These are phyloP conservation scores for Candida buenavistaensis DNA, from an alignment of 1,139 yeast species.

Conservation along the genomic window DNA sequence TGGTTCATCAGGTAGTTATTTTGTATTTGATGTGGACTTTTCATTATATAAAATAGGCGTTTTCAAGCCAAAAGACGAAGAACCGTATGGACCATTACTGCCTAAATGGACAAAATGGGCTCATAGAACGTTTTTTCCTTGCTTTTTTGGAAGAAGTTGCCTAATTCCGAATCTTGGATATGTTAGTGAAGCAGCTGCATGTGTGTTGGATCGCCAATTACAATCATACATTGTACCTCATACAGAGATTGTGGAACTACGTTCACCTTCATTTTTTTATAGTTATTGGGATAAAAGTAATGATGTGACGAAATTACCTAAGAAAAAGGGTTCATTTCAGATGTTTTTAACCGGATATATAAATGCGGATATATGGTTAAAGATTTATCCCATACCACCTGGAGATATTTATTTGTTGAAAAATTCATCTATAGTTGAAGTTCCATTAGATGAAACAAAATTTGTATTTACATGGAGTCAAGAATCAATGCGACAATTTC, in stretches of 20 bases:
- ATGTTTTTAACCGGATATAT: slow-evolving; percentile 57
- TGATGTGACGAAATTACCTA: slow-evolving; percentile 28
- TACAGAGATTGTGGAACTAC: slow-evolving; percentile 57
- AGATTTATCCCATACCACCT: slow-evolving; percentile 56
- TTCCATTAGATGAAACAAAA: slow-evolving; percentile 17
- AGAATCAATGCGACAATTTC: slow-evolving; percentile 49
- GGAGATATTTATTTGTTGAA: slow-evolving; percentile 22
- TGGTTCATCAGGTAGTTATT: slow-evolving; percentile 76
- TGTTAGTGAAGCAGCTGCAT: slow-evolving; percentile 72
- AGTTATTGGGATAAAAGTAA: slow-evolving; percentile 46
- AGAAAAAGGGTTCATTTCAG: slow-evolving; percentile 69
- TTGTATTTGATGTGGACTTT: slow-evolving; percentile 33
- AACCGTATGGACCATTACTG: slow-evolving; percentile 76
- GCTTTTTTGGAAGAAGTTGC: slow-evolving; percentile 75
- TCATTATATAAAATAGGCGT: slow-evolving; percentile 46
- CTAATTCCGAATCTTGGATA: slow-evolving; percentile 73
- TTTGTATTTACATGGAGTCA: slow-evolving; percentile 55
- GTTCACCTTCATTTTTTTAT: slow-evolving; percentile 58
- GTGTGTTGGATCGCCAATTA: slow-evolving; percentile 60
- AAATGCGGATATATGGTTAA: slow-evolving; percentile 64
- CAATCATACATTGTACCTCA: slow-evolving; percentile 63
- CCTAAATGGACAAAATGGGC: slow-evolving; percentile 85
- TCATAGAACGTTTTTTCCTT: slow-evolving; percentile 73
- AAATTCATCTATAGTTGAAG: slow-evolving; percentile 18
- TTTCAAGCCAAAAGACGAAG: slow-evolving; percentile 80